Base-by-base conservation (phyloP, 352 stramenopile genomes). In the Blastocystis sp. region DNA sequence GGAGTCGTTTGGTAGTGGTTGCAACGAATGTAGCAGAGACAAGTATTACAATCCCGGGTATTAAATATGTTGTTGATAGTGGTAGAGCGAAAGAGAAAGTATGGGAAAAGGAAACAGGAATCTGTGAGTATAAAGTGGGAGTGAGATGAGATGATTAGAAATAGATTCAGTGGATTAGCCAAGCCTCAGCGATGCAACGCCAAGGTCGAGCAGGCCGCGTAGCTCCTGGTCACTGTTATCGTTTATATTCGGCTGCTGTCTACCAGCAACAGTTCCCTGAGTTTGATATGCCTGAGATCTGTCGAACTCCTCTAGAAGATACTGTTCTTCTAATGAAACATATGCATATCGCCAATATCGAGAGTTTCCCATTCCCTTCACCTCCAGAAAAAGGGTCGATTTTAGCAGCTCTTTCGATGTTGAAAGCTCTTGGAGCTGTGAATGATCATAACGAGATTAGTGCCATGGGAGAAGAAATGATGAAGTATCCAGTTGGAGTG, bases 21-120 rank as follows among this genome's bases (percentile, higher is more conserved):
- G 95, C 96, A 17, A 99, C 97, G 22, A 99, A 99, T 90, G 97
- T 99, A 57, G 96, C 97, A 0, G 97, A 99, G 92, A 99, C 97
- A 17, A 98, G 94, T 48, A 91, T 98, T 48, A 98, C 95, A 27
- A 98, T 98, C 77, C 95, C 95, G 9, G 93, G 93, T 1, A 93
- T 93, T 51, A 79, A 96, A 54, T 98, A 98, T 81, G 97, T 99
- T 24, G 96, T 99, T 0, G 97, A 99, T 76, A 95, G 93, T 68
- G 97, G 97, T 4, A 92, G 96, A 48, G 95, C 95, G 30, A 99
- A 99, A 91, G 96, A 96, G 87, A 93, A 95, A 66, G 96, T 98
- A 66, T 98, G 98, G 60, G 94, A 98, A 90, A 91, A 96, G 48
- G 80, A 90, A 11, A 96, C 92, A 79, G 95, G 95, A 70, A 96